Base-by-base conservation (phyloP, 1,284 basidiomycete genomes). In the Pisolithus thermaeus region DNA sequence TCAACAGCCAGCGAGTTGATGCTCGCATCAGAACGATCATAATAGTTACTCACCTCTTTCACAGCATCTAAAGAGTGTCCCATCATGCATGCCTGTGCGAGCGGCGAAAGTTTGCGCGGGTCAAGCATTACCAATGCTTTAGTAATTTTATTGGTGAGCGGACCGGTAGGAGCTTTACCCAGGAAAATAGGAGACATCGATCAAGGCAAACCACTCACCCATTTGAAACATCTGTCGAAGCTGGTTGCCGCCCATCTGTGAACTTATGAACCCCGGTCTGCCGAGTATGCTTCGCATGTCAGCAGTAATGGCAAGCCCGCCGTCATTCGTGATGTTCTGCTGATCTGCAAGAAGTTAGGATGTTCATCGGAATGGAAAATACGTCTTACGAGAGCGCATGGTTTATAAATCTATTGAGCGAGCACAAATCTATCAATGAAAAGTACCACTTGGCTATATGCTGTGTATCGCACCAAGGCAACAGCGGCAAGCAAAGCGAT, bases 211-310 rank as follows among this genome's bases (percentile, higher is more conserved):
- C 46, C n/a, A 53, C 69, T 20, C 52, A 74, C 74, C 59, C 54
- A 57, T 56, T 23, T 65, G 59, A 52, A 77, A 77, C 43, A 78
- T 61, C 4, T 59, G 46, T 40, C 74, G 64, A 22, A 76, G 55
- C 36, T 32, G 61, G 43, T 75, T 63, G 3, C 73, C 68, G 12
- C 70, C 73, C 46, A 58, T 60, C 8, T 53, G 25, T 0, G 52
- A 14, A 9, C 57, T 59, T 18, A 79, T 59, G 54, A 65, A 70
- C 2, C 74, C 75, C 0, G 71, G 68, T 47, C 62, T 50, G 14
- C 59, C 51, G 12, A 78, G 59, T 42, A 42, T 42, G 8, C 23
- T 25, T 27, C 9, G 41, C 41, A 42, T 42, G 9, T 42, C 41
- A 7, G 8, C 23, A 3, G 41, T 42, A 14, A 42, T 16, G 9